phyloP scores from a whole-genome alignment of 2,329 filamentous ascomycete species.

The Stachybotrys chlorohalonatus region DNA sequence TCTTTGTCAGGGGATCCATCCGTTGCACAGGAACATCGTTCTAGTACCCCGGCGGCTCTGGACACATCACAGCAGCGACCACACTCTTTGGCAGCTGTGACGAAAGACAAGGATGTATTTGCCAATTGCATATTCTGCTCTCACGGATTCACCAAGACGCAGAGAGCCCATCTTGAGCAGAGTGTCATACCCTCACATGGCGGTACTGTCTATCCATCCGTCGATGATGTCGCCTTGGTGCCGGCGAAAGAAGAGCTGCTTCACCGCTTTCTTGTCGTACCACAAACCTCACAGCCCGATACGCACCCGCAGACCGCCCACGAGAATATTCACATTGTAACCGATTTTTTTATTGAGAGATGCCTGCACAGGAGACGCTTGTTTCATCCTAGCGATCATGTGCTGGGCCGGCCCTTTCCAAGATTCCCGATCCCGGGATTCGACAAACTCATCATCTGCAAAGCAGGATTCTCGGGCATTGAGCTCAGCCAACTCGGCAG shows the following conservation, averaged over 20 bases:
- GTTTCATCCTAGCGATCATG: constrained; percentile 57
- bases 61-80: constrained; percentile 6
- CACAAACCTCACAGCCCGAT: constrained; percentile 38
- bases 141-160: constrained; percentile 46
- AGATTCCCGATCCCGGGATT: constrained; percentile 64
- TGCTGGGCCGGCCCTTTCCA: constrained; percentile 69
- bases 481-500: constrained; percentile 80
- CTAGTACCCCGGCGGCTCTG: neutral
- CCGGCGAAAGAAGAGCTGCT: constrained; percentile 17
- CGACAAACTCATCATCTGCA: constrained; percentile 61
- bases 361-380: constrained; percentile 72
- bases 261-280: constrained; percentile 44
- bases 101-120: constrained; percentile 34
- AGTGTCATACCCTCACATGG: constrained; percentile 36
- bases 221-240: constrained; percentile 28
- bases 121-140: constrained; percentile 49
- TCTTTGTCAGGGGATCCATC: constrained; percentile 10
- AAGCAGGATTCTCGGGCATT: constrained; percentile 73
- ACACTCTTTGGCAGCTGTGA: constrained; percentile 1
- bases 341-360: constrained; percentile 88
- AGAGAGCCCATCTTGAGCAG: constrained; percentile 37
- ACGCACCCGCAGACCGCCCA: constrained; percentile 29
- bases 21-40: constrained; percentile 14
- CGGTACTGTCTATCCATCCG: constrained; percentile 31
- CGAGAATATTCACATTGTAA: constrained; percentile 48